Percentiles rank a stretch among this genome's conserved stretches.
phyloP scores from a whole-genome alignment of 2,329 filamentous ascomycete genomes.

The Drechslera avenae region DNA sequence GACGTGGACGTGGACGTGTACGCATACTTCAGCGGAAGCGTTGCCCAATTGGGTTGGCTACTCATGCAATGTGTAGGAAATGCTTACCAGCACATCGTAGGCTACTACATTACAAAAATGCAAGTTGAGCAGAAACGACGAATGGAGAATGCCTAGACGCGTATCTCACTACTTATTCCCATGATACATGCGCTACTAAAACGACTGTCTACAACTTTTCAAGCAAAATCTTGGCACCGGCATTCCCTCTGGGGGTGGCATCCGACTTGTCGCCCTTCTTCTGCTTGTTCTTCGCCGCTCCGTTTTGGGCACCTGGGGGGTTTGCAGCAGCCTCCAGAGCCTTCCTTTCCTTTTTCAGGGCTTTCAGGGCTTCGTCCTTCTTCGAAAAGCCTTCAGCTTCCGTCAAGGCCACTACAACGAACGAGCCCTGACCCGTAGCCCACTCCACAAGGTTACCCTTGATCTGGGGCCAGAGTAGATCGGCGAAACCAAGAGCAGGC shows the following conservation, averaged over 20 bases:
- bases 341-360: slow-evolving; percentile 74
- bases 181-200: neutral
- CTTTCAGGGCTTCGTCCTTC: slow-evolving; percentile 69
- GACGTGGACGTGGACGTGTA: neutral
- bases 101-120: neutral
- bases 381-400: slow-evolving; percentile 73
- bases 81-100: neutral
- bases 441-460: slow-evolving; percentile 75
- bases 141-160: neutral
- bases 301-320: slow-evolving; percentile 51
- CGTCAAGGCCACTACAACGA: slow-evolving; percentile 80
- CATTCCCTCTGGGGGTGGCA: slow-evolving; percentile 49
- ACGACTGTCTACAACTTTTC: slow-evolving; percentile 43
- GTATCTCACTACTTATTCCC: slow-evolving; percentile 12
- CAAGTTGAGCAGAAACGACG: too few relatives aligned
- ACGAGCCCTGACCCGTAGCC: slow-evolving; percentile 85
- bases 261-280: slow-evolving; percentile 50
- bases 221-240: slow-evolving; percentile 54
- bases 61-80: neutral
- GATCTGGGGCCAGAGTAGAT: slow-evolving; percentile 81
- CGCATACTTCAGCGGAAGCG: slow-evolving; percentile 2
- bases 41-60: slow-evolving; percentile 3
- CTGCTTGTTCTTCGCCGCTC: slow-evolving; percentile 35
- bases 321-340: slow-evolving; percentile 69
- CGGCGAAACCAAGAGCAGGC: slow-evolving; percentile 79